Conservation (phyloP, 352 stramenopile species). For the Globisporangium nunn region DNA sequence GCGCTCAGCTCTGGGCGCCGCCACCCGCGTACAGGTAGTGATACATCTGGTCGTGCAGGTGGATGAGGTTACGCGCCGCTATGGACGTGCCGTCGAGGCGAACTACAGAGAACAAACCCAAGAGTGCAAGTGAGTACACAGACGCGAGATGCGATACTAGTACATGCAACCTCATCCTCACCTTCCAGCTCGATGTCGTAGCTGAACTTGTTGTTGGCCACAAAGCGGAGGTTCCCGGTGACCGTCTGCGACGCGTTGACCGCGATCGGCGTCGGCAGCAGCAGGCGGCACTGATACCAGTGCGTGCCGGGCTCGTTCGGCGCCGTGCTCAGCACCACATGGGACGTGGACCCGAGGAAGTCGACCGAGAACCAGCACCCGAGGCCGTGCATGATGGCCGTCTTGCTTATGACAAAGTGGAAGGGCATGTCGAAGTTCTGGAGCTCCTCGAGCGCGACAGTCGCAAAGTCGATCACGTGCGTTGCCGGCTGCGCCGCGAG, state of each 20-base stretch:
- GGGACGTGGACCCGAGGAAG: slow-evolving; percentile 87
- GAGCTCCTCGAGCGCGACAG: slow-evolving; percentile 69
- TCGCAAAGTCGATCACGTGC: slow-evolving; percentile 85
- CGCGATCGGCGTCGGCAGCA: slow-evolving; percentile 87
- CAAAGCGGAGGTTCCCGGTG: slow-evolving; percentile 86
- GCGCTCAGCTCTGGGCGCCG: slow-evolving; percentile 7
- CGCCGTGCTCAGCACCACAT: slow-evolving; percentile 83
- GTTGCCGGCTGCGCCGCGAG: slow-evolving; percentile 44
- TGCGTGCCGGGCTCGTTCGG: slow-evolving; percentile 67
- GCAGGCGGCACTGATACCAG: slow-evolving; percentile 92
- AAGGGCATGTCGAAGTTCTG: slow-evolving; percentile 90
- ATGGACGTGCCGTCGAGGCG: slow-evolving; percentile 86
- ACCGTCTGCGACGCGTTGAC: slow-evolving; percentile 88
- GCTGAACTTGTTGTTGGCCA: slow-evolving; percentile 94
- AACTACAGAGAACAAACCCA: slow-evolving; percentile 26
- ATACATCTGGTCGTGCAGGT: slow-evolving; percentile 94
- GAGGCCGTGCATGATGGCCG: slow-evolving; percentile 92
- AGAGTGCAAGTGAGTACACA: background rate
- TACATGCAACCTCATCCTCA: slow-evolving; percentile 9
- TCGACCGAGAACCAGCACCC: slow-evolving; percentile 99
- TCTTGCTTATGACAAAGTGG: slow-evolving; percentile 71
- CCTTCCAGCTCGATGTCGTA: slow-evolving; percentile 91
- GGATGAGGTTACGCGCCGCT: slow-evolving; percentile 73
- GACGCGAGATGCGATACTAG: no score
- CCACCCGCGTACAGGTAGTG: slow-evolving; percentile 77